Evolutionary conservation across 2,329 filamentous ascomycete species (phyloP).

Genomic region (Sporothrix pseudoabietina): DNA sequence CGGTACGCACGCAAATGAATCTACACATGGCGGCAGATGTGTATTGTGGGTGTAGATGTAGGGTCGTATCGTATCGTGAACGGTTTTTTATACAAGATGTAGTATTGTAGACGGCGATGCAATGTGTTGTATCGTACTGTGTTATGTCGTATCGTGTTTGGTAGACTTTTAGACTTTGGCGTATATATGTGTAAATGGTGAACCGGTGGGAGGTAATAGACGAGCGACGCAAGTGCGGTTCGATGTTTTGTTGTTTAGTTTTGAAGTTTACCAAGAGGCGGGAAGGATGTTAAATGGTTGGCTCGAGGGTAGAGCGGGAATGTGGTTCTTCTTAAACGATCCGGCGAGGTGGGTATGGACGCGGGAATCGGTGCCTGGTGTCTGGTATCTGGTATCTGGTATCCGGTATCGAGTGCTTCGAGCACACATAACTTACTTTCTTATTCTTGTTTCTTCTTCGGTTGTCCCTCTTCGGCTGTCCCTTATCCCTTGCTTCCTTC

Average conservation of each 20-base stretch:
- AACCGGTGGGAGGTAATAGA: background rate
- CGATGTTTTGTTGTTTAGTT: background rate
- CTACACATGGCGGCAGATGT: slow-evolving; percentile 21
- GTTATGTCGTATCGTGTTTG: background rate
- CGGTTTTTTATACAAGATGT: background rate
- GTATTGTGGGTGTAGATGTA: background rate
- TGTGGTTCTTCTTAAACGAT: slow-evolving; percentile 8
- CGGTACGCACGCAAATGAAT: slow-evolving; percentile 11
- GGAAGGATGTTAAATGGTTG: background rate
- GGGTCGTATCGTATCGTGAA: background rate
- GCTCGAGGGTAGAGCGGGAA: slow-evolving; percentile 1
- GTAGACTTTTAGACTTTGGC: no score
- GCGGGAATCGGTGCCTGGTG: background rate
- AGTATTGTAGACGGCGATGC: background rate
- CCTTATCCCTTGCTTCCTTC: background rate
- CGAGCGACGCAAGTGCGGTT: background rate
- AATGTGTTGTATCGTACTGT: background rate
- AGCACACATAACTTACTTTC: background rate
- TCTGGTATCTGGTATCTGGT: background rate
- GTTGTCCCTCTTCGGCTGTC: background rate
- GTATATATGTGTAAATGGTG: background rate
- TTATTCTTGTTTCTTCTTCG: background rate
- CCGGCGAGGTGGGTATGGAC: background rate
- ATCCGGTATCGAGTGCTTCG: background rate
- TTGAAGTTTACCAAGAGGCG: background rate